phyloP scores from a whole-genome alignment of 306 rosid species.

The Trifolium repens region DNA sequence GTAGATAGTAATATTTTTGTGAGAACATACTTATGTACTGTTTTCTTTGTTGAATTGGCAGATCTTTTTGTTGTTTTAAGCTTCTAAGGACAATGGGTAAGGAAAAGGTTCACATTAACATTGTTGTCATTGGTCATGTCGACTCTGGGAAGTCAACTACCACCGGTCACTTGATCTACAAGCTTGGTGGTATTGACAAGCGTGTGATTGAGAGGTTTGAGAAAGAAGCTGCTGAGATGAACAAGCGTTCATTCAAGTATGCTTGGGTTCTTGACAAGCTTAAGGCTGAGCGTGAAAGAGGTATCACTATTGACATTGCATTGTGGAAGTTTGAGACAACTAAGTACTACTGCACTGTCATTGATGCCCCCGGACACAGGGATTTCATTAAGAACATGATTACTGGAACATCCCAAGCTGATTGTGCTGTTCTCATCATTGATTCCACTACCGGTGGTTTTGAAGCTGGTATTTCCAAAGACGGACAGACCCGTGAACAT shows the following conservation, averaged over 20 bases:
- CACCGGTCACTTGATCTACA: slow-evolving; percentile 85
- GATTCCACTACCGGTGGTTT: slow-evolving; percentile 95
- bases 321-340: slow-evolving; percentile 91
- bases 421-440: slow-evolving; percentile 84
- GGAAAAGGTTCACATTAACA: slow-evolving; percentile 87
- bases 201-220: slow-evolving; percentile 94
- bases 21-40: not conserved
- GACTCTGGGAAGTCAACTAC: slow-evolving; percentile 95
- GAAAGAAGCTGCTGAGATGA: slow-evolving; percentile 96
- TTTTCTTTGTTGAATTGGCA: not conserved
- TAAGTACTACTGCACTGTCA: slow-evolving; percentile 89
- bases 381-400: slow-evolving; percentile 94
- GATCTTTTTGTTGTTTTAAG: slow-evolving; percentile 12
- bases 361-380: slow-evolving; percentile 94
- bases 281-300: slow-evolving; percentile 95
- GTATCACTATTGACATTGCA: slow-evolving; percentile 89
- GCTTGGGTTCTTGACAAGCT: slow-evolving; percentile 98
- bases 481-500: slow-evolving; percentile 96
- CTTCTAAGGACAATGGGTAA: slow-evolving; percentile 62
- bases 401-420: slow-evolving; percentile 92
- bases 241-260: slow-evolving; percentile 93
- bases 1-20: too few relatives aligned
- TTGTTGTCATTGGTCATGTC: slow-evolving; percentile 93
- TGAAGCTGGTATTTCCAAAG: slow-evolving; percentile 94
- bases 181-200: slow-evolving; percentile 94